Evolutionary conservation across 2,329 filamentous ascomycete species (phyloP).

Genomic region (Cladophialophora exuberans): DNA sequence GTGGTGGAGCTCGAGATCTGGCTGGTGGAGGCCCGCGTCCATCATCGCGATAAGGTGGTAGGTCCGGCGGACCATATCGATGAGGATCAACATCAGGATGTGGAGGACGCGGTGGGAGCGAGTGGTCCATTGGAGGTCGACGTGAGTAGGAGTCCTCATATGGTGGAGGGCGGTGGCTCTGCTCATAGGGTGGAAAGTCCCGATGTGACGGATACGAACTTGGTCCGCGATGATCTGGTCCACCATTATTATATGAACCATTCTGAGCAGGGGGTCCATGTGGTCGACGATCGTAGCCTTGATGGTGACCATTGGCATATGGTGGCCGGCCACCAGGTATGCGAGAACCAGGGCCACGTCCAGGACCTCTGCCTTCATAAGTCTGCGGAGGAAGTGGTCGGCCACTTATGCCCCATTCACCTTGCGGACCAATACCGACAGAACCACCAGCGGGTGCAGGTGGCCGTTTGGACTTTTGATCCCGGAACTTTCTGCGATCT

Average conservation of each 20-base stretch:
- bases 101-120: slow-evolving; percentile 28
- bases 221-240: slow-evolving; percentile 24
- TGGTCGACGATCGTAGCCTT: slow-evolving; percentile 17
- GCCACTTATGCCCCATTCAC: slow-evolving; percentile 55
- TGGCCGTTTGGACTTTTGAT: slow-evolving; percentile 79
- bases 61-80: slow-evolving; percentile 22
- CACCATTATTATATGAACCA: slow-evolving; percentile 25
- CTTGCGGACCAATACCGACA: slow-evolving; percentile 71
- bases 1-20: slow-evolving; percentile 20
- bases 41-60: slow-evolving; percentile 30
- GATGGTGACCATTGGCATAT: slow-evolving; percentile 33
- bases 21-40: slow-evolving; percentile 26
- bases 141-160: slow-evolving; percentile 31
- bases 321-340: slow-evolving; percentile 40
- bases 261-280: slow-evolving; percentile 22
- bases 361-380: slow-evolving; percentile 34
- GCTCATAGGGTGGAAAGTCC: slow-evolving; percentile 27
- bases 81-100: slow-evolving; percentile 24
- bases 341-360: slow-evolving; percentile 41
- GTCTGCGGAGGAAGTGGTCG: slow-evolving; percentile 41
- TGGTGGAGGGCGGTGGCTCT: slow-evolving; percentile 21
- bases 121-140: slow-evolving; percentile 24
- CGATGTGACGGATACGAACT: slow-evolving; percentile 17
- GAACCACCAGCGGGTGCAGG: slow-evolving; percentile 91
- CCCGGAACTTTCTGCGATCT: slow-evolving; percentile 88